Base-by-base conservation (phyloP, 139 green algal genomes). In the Pleodorina starrii region DNA sequence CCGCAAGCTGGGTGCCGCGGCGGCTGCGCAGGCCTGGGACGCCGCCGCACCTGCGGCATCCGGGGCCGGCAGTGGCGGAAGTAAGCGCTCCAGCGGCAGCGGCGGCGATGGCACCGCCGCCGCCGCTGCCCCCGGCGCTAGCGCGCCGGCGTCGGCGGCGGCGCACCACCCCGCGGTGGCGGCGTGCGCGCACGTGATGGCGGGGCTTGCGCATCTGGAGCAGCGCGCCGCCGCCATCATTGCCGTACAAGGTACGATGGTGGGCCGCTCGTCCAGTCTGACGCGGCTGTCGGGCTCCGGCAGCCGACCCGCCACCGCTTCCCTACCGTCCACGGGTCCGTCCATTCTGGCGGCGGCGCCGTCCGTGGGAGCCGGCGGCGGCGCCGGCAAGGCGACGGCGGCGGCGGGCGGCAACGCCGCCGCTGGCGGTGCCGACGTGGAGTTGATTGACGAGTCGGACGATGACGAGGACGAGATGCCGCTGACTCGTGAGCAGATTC, bases 401-500 rank as follows among this genome's bases (percentile, higher is more conserved):
- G 5, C 54, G 21, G 5, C 54, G 21, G 29, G 29, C 25, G 54
- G 3, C 54, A 32, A 21, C 9, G 72, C 19, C 40, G 51, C 29
- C 50, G 36, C 14, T 38, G 7, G 29, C 29, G 60, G 46, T 14
- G 36, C 29, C n/a, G 16, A 40, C 50, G 50, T 50, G 16, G 77
- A 87, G 36, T 21, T 91, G 68, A 88, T 84, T 43, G 60, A 92
- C 25, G 89, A 92, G 43, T 71, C 73, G 54, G 80, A 79, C 3
- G 87, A 90, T 17, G 85, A 89, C 17, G 88, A 90, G 42, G 83
- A 92, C 46, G 89, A 90, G 51, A 60, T 89, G 79, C 90, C 90
- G n/a, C 32, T 92, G 85, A 92, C 90, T 11, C 23, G 90, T 32
- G 90, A 89, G 25, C 90, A 92, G 78, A 90, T 92, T 29, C 89